Evolutionary conservation across 2,329 filamentous ascomycete species (phyloP).

Genomic region (Chaetomium sp.): DNA sequence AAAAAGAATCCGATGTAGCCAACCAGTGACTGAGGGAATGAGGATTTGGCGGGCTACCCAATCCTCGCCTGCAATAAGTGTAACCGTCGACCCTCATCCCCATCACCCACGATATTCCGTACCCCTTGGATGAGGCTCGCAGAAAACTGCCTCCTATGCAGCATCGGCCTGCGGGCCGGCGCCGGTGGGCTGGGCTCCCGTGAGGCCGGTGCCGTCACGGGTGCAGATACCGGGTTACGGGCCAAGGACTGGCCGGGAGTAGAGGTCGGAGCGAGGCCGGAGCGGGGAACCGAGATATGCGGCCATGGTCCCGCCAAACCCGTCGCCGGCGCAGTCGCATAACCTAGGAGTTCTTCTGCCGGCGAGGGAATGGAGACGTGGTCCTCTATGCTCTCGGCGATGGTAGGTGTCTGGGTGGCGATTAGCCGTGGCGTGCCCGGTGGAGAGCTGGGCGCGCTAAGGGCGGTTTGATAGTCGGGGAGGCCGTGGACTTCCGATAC

Average conservation of each 20-base stretch:
- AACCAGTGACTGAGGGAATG: too few species aligned
- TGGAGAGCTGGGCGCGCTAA: conserved; percentile 47
- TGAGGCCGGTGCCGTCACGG: conserved; percentile 2
- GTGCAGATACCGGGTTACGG: too few species aligned
- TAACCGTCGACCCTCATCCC: conserved; percentile 30
- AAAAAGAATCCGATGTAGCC: not conserved
- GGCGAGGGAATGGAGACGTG: too few species aligned
- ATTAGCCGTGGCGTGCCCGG: conserved; percentile 42
- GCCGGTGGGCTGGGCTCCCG: conserved; percentile 15
- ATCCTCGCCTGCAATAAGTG: conserved; percentile 33
- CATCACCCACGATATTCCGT: conserved; percentile 22
- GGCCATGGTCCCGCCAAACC: not conserved
- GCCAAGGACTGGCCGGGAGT: not conserved
- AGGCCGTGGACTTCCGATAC: conserved; percentile 45
- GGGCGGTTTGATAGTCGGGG: conserved; percentile 61
- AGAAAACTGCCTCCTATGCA: conserved; percentile 23
- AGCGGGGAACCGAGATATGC: not conserved
- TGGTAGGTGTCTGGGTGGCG: conserved; percentile 24
- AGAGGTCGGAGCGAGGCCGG: not conserved
- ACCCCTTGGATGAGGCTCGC: conserved; percentile 20
- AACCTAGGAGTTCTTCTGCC: too few species aligned
- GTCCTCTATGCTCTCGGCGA: too few species aligned
- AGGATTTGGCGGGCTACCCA: conserved; percentile 22
- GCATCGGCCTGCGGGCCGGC: conserved; percentile 16
- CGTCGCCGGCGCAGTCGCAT: not conserved